phyloP scores from a whole-genome alignment of 768 basidiomycete genomes.

The Leccinum olivaceopallidum region DNA sequence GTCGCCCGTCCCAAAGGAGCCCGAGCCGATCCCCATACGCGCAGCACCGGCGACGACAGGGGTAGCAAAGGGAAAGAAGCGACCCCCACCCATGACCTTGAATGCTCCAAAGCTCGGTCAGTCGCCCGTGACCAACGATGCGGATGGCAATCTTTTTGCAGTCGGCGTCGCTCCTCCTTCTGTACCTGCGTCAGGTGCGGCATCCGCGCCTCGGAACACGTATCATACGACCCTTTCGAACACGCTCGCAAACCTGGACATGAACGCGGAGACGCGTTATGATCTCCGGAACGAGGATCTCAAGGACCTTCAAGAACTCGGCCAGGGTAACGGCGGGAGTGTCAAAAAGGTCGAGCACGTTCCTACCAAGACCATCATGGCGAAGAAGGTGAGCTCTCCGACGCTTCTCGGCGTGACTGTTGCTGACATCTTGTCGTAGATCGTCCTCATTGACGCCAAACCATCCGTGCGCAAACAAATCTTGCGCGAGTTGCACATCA shows the following conservation, averaged over 20 bases:
- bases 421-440: constrained; percentile 45
- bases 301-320: constrained; percentile 87
- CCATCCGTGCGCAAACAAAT: constrained; percentile 97
- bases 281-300: constrained; percentile 89
- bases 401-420: not conserved
- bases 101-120: constrained; percentile 66
- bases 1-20: constrained; percentile 40
- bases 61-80: constrained; percentile 56
- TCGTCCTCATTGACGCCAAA: constrained; percentile 95
- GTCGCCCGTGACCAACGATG: constrained; percentile 27
- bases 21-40: constrained; percentile 47
- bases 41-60: constrained; percentile 42
- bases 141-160: constrained; percentile 47
- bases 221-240: constrained; percentile 81
- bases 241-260: constrained; percentile 83
- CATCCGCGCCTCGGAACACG: constrained; percentile 60
- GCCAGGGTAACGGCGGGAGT: constrained; percentile 96
- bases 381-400: constrained; percentile 78
- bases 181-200: constrained; percentile 51
- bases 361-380: constrained; percentile 92
- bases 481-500: constrained; percentile 95
- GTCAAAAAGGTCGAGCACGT: constrained; percentile 95
- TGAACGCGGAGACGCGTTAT: constrained; percentile 82
- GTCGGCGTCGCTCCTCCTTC: constrained; percentile 50
- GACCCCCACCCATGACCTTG: constrained; percentile 82